Base-by-base conservation (phyloP, 1,284 basidiomycete species). In the Ceratobasidium sp. region DNA sequence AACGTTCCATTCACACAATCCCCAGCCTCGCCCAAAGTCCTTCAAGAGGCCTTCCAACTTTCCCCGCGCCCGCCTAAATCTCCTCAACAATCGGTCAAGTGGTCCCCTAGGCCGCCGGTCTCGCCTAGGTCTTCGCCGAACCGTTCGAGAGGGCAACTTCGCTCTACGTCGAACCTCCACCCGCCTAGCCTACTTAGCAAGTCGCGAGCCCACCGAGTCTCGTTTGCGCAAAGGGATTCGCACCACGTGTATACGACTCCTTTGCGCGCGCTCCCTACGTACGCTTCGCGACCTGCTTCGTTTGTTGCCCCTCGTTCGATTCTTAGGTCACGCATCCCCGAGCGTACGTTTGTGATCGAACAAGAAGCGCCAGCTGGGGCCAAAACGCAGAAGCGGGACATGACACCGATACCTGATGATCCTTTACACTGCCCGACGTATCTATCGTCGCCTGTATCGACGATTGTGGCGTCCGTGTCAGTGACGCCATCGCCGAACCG, bases 391-490 rank as follows among this genome's bases (percentile, higher is more conserved):
- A 81, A 84, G 66, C 87, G 92, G 73, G 89, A 92, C 75, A 81
- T 84, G 19, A 93, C 92, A 0, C 93, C 92, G 22, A 91, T 91
- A 78, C 92, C 93, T 5, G 82, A 83, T 1, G 88, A 90, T 78
- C 90, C 91, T 9, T 84, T 92, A n/a, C 84, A 84, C 11, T 85
- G 93, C 78, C 81, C 89, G 9, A 80, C 83, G 31, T 94, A 93
- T 79, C 86, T 94, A 31, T 85, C 86, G 22, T 84, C 85, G 33
- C 89, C 91, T 2, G 86, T 93, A 1, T 81, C 86, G 3, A 86
- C 83, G 59, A 89, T 94, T 59, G 81, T 91, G 22, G 84, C 87
- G 3, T 77, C 82, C 0, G 74, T 71, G 9, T n/a, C 64, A 2
- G 15, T 59, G 41, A 59, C 27, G 83, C 85, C 59, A 82, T 86